phyloP scores from a whole-genome alignment of 805 yeast species.

The Sugiyamaella chiloensis region DNA sequence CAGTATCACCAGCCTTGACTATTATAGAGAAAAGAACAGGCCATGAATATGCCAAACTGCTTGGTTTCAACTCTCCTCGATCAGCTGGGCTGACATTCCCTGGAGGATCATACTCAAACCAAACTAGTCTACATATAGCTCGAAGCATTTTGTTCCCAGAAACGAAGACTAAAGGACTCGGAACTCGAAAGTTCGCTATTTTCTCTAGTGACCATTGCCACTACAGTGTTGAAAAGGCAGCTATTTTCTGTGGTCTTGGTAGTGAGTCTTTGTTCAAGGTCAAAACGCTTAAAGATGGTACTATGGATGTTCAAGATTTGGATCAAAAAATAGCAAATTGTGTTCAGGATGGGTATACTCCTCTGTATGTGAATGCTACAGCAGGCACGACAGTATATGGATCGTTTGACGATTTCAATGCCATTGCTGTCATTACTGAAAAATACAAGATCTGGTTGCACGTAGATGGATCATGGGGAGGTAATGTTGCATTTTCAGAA shows the following conservation, averaged over 20 bases:
- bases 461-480: conserved; percentile 91
- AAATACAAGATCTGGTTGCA: conserved; percentile 69
- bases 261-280: conserved; percentile 59
- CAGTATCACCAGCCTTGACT: conserved; percentile 78
- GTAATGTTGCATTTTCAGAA: conserved; percentile 67
- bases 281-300: conserved; percentile 52
- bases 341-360: conserved; percentile 55
- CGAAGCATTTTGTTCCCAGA: conserved; percentile 64
- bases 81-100: conserved; percentile 84
- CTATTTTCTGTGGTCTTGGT: conserved; percentile 73
- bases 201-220: conserved; percentile 72
- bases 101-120: conserved; percentile 86
- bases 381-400: conserved; percentile 91
- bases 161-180: conserved; percentile 55
- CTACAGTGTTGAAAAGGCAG: conserved; percentile 78
- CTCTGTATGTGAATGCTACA: conserved; percentile 74
- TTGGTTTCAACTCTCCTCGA: conserved; percentile 48
- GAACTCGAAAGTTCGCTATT: conserved; percentile 52
- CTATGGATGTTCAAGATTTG: conserved; percentile 50
- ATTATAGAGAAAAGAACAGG: conserved; percentile 69
- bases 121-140: conserved; percentile 76
- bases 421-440: conserved; percentile 52
- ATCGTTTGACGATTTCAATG: conserved; percentile 66
- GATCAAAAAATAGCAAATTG: conserved; percentile 45
- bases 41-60: conserved; percentile 62